Conservation (phyloP, 768 basidiomycete species). For the Naematelia encephala region DNA sequence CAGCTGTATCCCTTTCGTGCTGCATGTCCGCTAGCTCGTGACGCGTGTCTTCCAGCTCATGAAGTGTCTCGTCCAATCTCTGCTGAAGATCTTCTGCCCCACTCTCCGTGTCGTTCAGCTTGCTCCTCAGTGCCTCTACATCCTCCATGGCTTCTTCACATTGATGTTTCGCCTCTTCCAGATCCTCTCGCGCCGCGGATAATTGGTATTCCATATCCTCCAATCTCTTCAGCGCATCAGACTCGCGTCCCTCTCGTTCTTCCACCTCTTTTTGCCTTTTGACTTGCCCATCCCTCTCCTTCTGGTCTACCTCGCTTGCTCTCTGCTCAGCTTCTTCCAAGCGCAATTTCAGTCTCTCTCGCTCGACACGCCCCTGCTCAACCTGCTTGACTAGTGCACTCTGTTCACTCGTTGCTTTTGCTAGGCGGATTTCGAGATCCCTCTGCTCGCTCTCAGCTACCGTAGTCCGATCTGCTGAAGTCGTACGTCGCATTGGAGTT, state of each 20-base stretch:
- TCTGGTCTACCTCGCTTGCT: conserved; percentile 13
- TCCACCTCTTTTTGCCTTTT: conserved; percentile 1
- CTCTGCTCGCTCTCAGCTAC: conserved; percentile 25
- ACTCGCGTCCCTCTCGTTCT: not conserved
- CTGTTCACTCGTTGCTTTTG: conserved; percentile 30
- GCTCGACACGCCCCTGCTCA: not conserved
- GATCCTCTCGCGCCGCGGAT: not conserved
- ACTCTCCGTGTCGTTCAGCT: conserved; percentile 51
- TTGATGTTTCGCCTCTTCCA: conserved; percentile 15
- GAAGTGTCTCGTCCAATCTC: conserved; percentile 27
- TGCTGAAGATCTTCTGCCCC: conserved; percentile 36
- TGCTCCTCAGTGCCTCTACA: conserved; percentile 52
- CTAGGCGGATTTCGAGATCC: conserved; percentile 40
- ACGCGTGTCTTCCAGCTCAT: not conserved
- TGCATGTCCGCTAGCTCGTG: conserved; percentile 2
- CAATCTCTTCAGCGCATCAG: not conserved
- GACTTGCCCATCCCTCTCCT: conserved; percentile 16
- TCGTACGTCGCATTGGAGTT: not conserved
- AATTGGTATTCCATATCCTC: conserved; percentile 4
- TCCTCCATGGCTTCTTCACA: conserved; percentile 43
- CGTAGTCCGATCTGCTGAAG: conserved; percentile 24
- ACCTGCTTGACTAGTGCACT: conserved; percentile 6
- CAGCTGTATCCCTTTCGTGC: conserved; percentile 55
- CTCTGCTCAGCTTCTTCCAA: conserved; percentile 3
- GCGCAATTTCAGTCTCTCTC: not conserved